phyloP scores from a whole-genome alignment of 148 eudicot species.

The Spergularia bocconei region DNA sequence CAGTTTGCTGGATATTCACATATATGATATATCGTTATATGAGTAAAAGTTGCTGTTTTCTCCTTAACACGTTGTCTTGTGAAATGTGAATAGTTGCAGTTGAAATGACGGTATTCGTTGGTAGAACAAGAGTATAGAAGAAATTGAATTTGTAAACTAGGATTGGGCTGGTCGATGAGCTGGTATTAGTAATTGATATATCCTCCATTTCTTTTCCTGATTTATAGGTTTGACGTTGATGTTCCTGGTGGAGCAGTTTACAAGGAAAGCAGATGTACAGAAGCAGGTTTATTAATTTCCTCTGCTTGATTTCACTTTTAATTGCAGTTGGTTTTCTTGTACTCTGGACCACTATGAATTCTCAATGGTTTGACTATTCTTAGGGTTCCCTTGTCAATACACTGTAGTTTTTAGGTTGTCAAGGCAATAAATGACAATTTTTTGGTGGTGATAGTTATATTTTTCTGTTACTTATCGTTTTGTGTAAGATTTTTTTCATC shows the following conservation, averaged over 20 bases:
- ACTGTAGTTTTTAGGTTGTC: not conserved
- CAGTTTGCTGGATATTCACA: not conserved
- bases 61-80: not conserved
- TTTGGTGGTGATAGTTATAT: not conserved
- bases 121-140: not conserved
- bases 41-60: not conserved
- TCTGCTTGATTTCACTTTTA: not conserved
- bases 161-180: constrained; percentile 4
- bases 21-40: not conserved
- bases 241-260: constrained; percentile 87
- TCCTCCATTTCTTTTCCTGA: constrained; percentile 10
- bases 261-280: constrained; percentile 90
- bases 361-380: not conserved
- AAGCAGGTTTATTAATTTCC: constrained; percentile 59
- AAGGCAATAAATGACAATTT: not conserved
- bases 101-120: not conserved
- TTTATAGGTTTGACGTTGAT: constrained; percentile 90
- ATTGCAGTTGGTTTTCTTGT: constrained; percentile 8
- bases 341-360: not conserved
- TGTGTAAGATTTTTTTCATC: too few relatives aligned
- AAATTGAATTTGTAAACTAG: not conserved
- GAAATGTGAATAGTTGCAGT: not conserved
- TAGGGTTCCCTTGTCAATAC: not conserved
- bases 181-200: not conserved
- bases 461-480: not conserved